Conservation (phyloP, 257 asterid species). For the Galeopsis tetrahit region DNA sequence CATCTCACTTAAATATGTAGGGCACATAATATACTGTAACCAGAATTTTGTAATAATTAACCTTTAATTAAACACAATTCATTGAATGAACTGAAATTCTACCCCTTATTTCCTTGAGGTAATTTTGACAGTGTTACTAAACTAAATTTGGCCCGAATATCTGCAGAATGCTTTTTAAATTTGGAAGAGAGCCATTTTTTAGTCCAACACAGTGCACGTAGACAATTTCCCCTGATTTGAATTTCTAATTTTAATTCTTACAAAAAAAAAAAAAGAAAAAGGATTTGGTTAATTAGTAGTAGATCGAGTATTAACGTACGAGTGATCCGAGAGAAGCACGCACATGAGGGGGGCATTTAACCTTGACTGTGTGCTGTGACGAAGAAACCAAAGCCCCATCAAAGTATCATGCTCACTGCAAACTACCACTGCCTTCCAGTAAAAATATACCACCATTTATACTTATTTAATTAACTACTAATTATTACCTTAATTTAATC, state of each 20-base stretch:
- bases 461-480: neutral
- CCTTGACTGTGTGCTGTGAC: conserved; percentile 72
- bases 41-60: neutral
- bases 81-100: neutral
- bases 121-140: neutral
- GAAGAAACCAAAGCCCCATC: conserved; percentile 65
- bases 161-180: neutral
- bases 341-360: conserved; percentile 32
- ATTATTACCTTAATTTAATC: neutral
- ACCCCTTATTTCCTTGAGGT: neutral
- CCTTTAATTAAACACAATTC: neutral
- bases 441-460: neutral
- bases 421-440: conserved; percentile 23
- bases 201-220: neutral
- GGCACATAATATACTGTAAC: neutral
- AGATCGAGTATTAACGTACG: conserved; percentile 27
- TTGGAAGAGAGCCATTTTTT: neutral
- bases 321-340: conserved; percentile 79
- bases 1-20: neutral
- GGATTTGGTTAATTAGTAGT: neutral
- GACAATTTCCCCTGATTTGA: neutral
- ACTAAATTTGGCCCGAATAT: neutral
- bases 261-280: neutral
- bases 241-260: neutral
- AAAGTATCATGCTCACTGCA: conserved; percentile 47